phyloP scores from a whole-genome alignment of 352 stramenopile genomes.

The Pythium pyrilobum region DNA sequence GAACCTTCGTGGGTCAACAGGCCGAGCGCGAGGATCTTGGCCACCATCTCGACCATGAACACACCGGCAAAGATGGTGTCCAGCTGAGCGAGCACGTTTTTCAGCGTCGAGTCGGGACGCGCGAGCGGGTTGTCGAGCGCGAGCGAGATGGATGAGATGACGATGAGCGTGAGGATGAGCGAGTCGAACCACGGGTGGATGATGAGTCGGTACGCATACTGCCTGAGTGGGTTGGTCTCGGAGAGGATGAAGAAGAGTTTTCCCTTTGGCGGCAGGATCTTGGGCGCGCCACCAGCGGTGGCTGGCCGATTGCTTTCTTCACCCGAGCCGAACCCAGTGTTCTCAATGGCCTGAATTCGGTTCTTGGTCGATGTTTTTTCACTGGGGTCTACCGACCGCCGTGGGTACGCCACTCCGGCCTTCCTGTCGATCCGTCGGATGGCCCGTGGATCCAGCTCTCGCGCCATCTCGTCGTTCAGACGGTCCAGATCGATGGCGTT shows the following conservation, averaged over 20 bases:
- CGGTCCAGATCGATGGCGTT: conserved; percentile 21
- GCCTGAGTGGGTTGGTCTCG: conserved; percentile 32
- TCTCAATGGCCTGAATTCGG: not conserved
- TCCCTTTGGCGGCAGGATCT: conserved; percentile 14
- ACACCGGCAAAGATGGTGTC: conserved; percentile 77
- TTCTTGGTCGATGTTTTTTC: conserved; percentile 1
- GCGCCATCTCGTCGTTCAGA: conserved; percentile 34
- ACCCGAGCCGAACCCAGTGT: not conserved
- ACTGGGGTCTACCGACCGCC: conserved; percentile 1
- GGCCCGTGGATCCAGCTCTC: conserved; percentile 18
- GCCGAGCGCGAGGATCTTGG: conserved; percentile 87
- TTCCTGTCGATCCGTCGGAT: not conserved
- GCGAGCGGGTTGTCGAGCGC: conserved; percentile 84
- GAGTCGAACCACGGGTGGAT: conserved; percentile 72
- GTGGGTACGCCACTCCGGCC: no score
- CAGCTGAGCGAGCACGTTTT: conserved; percentile 40
- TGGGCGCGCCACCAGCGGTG: not conserved
- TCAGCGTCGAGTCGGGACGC: conserved; percentile 39
- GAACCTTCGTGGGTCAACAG: conserved; percentile 56
- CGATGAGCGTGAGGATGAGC: conserved; percentile 78
- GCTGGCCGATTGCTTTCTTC: not conserved
- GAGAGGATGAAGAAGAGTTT: conserved; percentile 48
- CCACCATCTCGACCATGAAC: conserved; percentile 86
- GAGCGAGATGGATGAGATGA: conserved; percentile 75
- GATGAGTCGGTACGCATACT: conserved; percentile 42